Conservation (phyloP, 768 basidiomycete genomes). For the Pleurotus sapidus region DNA sequence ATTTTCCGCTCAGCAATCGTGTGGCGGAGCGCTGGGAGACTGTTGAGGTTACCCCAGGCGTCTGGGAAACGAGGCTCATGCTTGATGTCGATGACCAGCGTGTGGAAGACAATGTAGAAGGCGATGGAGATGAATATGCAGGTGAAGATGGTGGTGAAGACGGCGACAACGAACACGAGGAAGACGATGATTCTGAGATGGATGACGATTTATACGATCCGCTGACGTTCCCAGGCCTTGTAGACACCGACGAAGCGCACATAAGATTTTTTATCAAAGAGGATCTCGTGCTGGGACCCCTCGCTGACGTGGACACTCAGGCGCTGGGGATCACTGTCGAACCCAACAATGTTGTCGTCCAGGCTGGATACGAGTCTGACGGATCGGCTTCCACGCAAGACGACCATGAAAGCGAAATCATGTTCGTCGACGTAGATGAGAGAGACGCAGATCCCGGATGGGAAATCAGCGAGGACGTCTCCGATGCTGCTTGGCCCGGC, state of each 20-base stretch:
- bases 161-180: neutral
- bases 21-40: slow-evolving; percentile 25
- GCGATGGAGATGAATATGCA: slow-evolving; percentile 4
- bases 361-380: neutral
- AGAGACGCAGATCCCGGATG: slow-evolving; percentile 10
- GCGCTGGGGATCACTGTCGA: neutral
- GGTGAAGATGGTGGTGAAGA: slow-evolving; percentile 1
- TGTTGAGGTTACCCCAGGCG: slow-evolving; percentile 21
- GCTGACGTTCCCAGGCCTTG: neutral
- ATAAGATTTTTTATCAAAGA: neutral
- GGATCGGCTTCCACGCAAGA: neutral
- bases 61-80: slow-evolving; percentile 28
- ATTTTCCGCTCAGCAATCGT: neutral
- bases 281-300: neutral
- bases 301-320: neutral
- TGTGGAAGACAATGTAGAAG: neutral
- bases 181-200: slow-evolving; percentile 5
- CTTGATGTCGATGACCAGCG: slow-evolving; percentile 7
- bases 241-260: neutral
- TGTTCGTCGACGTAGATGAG: neutral
- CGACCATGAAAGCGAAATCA: neutral
- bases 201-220: neutral
- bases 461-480: slow-evolving; percentile 4
- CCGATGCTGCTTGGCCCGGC: slow-evolving; percentile 10
- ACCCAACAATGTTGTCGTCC: neutral